These are phyloP conservation scores for Mycena sp. DNA, from an alignment of 1,284 basidiomycete genomes.

Conservation along the genomic window DNA sequence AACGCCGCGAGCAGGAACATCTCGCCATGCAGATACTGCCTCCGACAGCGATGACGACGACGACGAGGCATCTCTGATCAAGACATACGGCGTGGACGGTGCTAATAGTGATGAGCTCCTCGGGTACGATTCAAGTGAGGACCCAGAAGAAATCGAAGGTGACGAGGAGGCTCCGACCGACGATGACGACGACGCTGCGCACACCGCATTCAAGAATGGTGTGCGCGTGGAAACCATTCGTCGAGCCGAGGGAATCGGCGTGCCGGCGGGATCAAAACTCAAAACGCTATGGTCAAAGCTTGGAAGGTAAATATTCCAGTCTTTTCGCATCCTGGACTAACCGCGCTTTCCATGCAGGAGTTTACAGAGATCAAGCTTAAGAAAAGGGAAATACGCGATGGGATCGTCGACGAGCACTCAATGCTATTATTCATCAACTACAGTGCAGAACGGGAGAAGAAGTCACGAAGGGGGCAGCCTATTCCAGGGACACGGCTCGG, in stretches of 20 bases:
- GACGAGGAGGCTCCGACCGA: constrained; percentile 18
- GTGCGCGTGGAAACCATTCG: constrained; percentile 29
- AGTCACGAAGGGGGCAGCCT: constrained; percentile 4
- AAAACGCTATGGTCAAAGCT: constrained; percentile 26
- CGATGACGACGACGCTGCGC: constrained; percentile 13
- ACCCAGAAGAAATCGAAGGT: constrained; percentile 5
- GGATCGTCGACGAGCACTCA: constrained; percentile 37
- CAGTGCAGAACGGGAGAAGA: constrained; percentile 31
- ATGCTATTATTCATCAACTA: constrained; percentile 34
- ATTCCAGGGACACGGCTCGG: constrained; percentile 36
- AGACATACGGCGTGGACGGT: neutral
- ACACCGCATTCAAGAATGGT: neutral
- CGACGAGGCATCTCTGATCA: neutral
- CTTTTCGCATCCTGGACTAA: neutral
- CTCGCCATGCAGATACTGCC: too few relatives aligned
- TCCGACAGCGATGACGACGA: neutral
- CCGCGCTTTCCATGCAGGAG: constrained; percentile 1
- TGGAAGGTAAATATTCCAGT: constrained; percentile 27
- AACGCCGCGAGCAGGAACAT: too few relatives aligned
- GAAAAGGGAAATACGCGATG: constrained; percentile 27
- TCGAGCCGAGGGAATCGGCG: too few relatives aligned
- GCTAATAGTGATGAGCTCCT: neutral
- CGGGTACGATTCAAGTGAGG: constrained; percentile 3
- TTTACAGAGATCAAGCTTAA: constrained; percentile 2
- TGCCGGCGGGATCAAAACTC: constrained; percentile 36